phyloP scores from a whole-genome alignment of 129 eudicot genomes.

The Calendula officinalis region DNA sequence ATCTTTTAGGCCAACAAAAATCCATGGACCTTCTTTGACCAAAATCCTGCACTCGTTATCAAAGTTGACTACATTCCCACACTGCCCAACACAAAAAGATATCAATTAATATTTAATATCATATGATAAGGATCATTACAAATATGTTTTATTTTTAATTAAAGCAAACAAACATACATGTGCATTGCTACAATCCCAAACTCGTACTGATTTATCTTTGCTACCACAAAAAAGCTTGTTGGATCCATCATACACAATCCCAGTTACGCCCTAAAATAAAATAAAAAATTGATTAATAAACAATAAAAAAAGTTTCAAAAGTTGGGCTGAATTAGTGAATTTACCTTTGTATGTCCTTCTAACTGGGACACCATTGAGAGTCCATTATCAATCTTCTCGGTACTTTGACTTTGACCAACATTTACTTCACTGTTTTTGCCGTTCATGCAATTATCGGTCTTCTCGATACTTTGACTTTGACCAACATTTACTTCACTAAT shows the following conservation, averaged over 20 bases:
- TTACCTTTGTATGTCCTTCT: constrained; percentile 67
- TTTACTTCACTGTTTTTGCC: neutral
- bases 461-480: neutral
- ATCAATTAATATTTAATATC: neutral
- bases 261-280: constrained; percentile 43
- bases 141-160: neutral
- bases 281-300: neutral
- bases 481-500: neutral
- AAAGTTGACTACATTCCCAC: constrained; percentile 35
- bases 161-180: constrained; percentile 37
- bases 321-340: neutral
- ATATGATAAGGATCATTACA: neutral
- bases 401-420: neutral
- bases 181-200: constrained; percentile 72
- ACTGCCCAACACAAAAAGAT: constrained; percentile 30
- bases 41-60: constrained; percentile 45
- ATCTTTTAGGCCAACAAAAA: constrained; percentile 56
- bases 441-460: no score
- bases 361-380: constrained; percentile 52
- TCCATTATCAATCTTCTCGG: constrained; percentile 40
- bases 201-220: constrained; percentile 55
- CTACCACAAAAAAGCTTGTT: constrained; percentile 51
- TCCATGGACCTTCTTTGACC: constrained; percentile 62
- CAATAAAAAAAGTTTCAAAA: neutral
- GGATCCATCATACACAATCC: constrained; percentile 59